A percentile compares a stretch with the other conserved stretches of the same genome.
Evolutionary conservation across 306 rosid genomes (phyloP).

Genomic region (Bauhinia variegata): DNA sequence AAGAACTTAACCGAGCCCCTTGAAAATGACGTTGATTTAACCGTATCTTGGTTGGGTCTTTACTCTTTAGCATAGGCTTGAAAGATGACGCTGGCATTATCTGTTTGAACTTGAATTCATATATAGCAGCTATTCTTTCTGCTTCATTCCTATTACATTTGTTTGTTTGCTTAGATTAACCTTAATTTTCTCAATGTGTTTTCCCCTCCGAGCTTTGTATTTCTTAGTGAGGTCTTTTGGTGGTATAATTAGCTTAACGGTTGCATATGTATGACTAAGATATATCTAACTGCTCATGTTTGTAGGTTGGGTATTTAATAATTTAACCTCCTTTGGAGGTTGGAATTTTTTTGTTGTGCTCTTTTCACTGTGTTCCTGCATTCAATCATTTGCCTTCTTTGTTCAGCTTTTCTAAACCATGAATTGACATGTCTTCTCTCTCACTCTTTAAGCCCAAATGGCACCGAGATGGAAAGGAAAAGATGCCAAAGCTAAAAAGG

Average conservation of each 20-base stretch:
- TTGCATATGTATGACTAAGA: not conserved
- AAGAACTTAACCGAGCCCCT: too few species aligned
- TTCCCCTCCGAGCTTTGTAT: not conserved
- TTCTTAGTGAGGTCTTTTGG: not conserved
- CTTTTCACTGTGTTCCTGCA: not conserved
- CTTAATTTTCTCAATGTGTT: not conserved
- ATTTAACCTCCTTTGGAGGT: too few species aligned
- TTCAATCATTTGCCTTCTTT: conserved; percentile 6
- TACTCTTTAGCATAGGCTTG: too few species aligned
- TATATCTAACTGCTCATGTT: not conserved
- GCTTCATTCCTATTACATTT: not conserved
- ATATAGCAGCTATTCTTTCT: not conserved
- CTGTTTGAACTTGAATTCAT: not conserved
- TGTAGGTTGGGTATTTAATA: not conserved
- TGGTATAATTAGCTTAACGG: not conserved
- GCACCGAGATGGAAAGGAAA: conserved; percentile 87
- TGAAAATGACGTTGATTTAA: too few species aligned
- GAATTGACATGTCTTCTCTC: conserved; percentile 8
- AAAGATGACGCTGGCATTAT: not conserved
- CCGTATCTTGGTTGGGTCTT: too few species aligned
- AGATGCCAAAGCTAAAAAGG: conserved; percentile 61
- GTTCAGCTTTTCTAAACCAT: conserved; percentile 17
- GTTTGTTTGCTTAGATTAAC: not conserved
- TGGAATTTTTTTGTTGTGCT: not conserved
- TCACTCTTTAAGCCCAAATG: conserved; percentile 43